Base-by-base conservation (phyloP, 805 yeast genomes). In the Candida boidinii region DNA sequence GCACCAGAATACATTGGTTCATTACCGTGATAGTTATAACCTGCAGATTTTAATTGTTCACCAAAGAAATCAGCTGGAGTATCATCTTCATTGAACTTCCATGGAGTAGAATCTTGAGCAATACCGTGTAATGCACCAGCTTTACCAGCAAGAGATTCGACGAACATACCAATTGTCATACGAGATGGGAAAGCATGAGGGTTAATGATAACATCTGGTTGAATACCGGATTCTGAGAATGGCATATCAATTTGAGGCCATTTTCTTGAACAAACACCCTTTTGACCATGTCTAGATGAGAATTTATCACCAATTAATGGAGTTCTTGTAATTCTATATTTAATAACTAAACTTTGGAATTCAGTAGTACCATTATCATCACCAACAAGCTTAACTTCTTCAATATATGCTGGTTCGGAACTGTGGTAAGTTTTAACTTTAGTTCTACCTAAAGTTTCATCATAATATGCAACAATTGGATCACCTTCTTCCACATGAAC, bases 161-260 rank as follows among this genome's bases (percentile, higher is more conserved):
- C 96, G 62, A 92, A 92, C 97, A 92, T 92, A 67, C 98, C 98
- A 60, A 92, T 90, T 10, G 98, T 92, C 98, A 92, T 92, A 69
- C 98, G 92, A 30, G 97, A 90, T 48, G 98, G 98, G 90, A 90
- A 92, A 45, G 97, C 98, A 58, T 90, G 98, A 4, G 98, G 98
- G 58, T 92, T 92, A 53, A 92, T 92, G 53, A 92, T 92, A 46
- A 92, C 82, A 62, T 92, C 98, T 2, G 98, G 98, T 58, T 84
- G 95, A 40, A 92, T 90, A 50, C 98, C 98, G 22, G 84, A 68
- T 63, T 92, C 98, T 44, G 86, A 74, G 66, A 92, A 92, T 34
- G 98, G 98, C 95, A 92, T 78, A 58, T 92, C 97, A 42, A 85
- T 68, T 33, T 86, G 79, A 21, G 97, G 98, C 95, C 96, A 92